Conservation (phyloP, 768 basidiomycete genomes). For the Podaxis sp. region DNA sequence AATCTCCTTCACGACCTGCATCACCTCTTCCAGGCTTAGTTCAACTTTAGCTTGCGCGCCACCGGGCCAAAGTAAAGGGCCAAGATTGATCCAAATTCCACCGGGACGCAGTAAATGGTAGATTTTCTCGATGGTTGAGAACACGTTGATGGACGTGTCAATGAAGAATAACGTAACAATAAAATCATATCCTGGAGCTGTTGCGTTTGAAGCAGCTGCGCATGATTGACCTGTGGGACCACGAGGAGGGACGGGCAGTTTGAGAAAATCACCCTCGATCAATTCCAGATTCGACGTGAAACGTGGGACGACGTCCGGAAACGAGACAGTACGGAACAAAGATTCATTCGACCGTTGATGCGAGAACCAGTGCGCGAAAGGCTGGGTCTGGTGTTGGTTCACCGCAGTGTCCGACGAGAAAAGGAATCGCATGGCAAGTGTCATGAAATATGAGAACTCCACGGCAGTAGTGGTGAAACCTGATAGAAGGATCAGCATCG, state of each 20-base stretch:
- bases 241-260: constrained; percentile 25
- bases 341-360: constrained; percentile 54
- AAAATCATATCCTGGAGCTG: constrained; percentile 48
- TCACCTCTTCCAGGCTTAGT: constrained; percentile 64
- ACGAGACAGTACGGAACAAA: constrained; percentile 51
- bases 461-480: constrained; percentile 60
- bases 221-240: constrained; percentile 19
- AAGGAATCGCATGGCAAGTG: constrained; percentile 56
- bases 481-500: constrained; percentile 17
- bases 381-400: constrained; percentile 54
- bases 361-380: constrained; percentile 70
- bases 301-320: constrained; percentile 64
- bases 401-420: constrained; percentile 47
- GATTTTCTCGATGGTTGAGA: constrained; percentile 57
- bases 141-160: constrained; percentile 56
- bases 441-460: constrained; percentile 69
- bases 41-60: constrained; percentile 56
- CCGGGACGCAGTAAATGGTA: constrained; percentile 56
- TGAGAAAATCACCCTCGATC: constrained; percentile 59
- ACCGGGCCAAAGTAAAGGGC: constrained; percentile 64
- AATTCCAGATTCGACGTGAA: constrained; percentile 43
- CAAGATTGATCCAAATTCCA: constrained; percentile 71
- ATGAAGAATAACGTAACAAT: constrained; percentile 70
- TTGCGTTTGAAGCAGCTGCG: not conserved
- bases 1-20: constrained; percentile 47